Conservation (phyloP, 2,329 filamentous ascomycete species). For the Colletotrichum theobromicola region DNA sequence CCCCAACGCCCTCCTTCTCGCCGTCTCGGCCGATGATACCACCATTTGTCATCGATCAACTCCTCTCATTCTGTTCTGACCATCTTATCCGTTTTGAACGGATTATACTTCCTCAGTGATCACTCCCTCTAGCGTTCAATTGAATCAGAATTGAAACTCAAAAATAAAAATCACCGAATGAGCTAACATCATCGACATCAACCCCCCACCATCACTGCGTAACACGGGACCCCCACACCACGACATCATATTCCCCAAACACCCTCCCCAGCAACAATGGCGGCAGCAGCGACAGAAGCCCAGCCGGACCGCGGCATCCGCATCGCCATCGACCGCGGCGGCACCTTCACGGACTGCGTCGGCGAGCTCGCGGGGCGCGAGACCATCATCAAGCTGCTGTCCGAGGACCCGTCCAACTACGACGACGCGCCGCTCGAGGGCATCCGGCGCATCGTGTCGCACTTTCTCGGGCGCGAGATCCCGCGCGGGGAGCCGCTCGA, state of each 20-base stretch:
- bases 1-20: background rate
- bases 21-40: background rate
- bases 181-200: background rate
- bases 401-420: conserved; percentile 90
- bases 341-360: conserved; percentile 92
- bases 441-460: conserved; percentile 83
- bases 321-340: conserved; percentile 81
- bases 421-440: conserved; percentile 89
- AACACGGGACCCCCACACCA: background rate
- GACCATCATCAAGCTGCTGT: conserved; percentile 85
- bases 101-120: background rate
- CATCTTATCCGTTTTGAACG: background rate
- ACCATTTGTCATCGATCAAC: conserved; percentile 9
- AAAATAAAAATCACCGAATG: background rate
- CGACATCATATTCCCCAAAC: background rate
- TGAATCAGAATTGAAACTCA: too few species aligned
- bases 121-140: background rate
- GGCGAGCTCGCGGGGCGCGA: conserved; percentile 82
- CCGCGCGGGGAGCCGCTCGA: conserved; percentile 81
- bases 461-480: conserved; percentile 76
- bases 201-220: background rate
- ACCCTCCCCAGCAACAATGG: conserved; percentile 34
- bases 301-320: conserved; percentile 64
- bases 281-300: conserved; percentile 20
- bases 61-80: background rate